Percentiles rank a stretch among this genome's conserved stretches.
Conservation (phyloP, 2,329 filamentous ascomycete species). For the Didymella exigua region DNA sequence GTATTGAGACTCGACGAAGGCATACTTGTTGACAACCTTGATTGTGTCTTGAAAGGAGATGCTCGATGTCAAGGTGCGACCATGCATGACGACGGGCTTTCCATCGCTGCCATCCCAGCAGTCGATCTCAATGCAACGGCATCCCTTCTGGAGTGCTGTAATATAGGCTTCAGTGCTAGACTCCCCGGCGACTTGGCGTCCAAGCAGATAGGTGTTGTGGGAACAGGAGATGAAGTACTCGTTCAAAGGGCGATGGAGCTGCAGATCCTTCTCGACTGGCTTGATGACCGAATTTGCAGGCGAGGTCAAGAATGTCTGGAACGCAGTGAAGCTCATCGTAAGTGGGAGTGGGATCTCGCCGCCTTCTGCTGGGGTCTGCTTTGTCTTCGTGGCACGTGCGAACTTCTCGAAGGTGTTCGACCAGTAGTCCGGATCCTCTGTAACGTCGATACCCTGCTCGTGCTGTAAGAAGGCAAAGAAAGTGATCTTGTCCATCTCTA, state of each 20-base stretch:
- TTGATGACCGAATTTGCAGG: conserved; percentile 69
- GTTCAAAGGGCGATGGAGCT: conserved; percentile 82
- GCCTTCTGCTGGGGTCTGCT: conserved; percentile 50
- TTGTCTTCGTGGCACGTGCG: conserved; percentile 50
- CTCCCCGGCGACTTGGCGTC: conserved; percentile 84
- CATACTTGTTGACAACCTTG: conserved; percentile 91
- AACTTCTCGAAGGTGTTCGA: conserved; percentile 73
- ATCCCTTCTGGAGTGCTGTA: conserved; percentile 82
- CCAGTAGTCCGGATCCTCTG: conserved; percentile 70
- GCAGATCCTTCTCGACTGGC: conserved; percentile 64
- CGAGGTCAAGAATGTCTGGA: conserved; percentile 62
- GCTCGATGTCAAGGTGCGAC: conserved; percentile 83
- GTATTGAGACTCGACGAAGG: conserved; percentile 84
- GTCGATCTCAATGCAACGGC: conserved; percentile 95
- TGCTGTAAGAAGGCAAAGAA: conserved; percentile 78
- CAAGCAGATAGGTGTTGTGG: conserved; percentile 95
- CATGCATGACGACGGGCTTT: conserved; percentile 87
- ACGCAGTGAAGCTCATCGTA: conserved; percentile 77
- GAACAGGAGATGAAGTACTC: conserved; percentile 99
- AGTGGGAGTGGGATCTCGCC: conserved; percentile 51
- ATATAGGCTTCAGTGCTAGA: conserved; percentile 98
- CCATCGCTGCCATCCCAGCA: conserved; percentile 95
- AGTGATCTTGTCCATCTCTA: conserved; percentile 70
- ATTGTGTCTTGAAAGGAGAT: conserved; percentile 92
- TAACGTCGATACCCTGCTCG: conserved; percentile 77